phyloP scores from a whole-genome alignment of 495 filamentous ascomycete genomes.

The Viridothelium virens region DNA sequence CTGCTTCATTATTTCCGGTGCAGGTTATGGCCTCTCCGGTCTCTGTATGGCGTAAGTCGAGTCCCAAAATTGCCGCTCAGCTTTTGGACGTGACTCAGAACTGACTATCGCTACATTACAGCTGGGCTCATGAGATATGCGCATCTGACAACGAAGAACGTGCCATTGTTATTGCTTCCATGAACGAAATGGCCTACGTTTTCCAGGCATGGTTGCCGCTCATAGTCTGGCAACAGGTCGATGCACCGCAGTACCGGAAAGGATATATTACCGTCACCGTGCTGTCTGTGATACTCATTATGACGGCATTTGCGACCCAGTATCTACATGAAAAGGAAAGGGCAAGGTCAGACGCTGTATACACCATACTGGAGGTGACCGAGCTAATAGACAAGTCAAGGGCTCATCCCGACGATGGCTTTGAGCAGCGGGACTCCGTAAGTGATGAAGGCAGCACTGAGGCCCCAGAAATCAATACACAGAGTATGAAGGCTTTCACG shows the following conservation, averaged over 20 bases:
- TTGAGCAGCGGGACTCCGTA: background rate
- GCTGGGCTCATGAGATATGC: conserved; percentile 51
- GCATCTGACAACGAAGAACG: conserved; percentile 48
- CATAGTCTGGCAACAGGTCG: conserved; percentile 43
- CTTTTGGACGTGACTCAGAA: background rate
- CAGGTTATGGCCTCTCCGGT: conserved; percentile 38
- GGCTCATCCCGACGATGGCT: background rate
- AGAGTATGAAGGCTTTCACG: background rate
- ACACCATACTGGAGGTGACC: background rate
- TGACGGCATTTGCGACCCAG: conserved; percentile 36
- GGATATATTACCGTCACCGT: conserved; percentile 40
- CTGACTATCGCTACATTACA: conserved; percentile 17
- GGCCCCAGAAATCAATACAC: background rate
- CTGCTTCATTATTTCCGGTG: conserved; percentile 38
- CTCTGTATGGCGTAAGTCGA: conserved; percentile 27
- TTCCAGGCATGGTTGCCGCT: conserved; percentile 46
- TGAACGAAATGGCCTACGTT: conserved; percentile 48
- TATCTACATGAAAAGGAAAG: conserved; percentile 31
- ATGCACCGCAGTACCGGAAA: conserved; percentile 40
- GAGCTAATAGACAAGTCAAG: background rate
- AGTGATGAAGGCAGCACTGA: background rate
- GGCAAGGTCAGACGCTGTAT: background rate
- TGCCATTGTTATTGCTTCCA: conserved; percentile 45
- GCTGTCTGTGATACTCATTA: conserved; percentile 33
- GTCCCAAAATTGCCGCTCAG: background rate